Evolutionary conservation across 768 basidiomycete genomes (phyloP), one percentile per base, ranked within the genome.

Genomic region (Ramaria rubella): DNA sequence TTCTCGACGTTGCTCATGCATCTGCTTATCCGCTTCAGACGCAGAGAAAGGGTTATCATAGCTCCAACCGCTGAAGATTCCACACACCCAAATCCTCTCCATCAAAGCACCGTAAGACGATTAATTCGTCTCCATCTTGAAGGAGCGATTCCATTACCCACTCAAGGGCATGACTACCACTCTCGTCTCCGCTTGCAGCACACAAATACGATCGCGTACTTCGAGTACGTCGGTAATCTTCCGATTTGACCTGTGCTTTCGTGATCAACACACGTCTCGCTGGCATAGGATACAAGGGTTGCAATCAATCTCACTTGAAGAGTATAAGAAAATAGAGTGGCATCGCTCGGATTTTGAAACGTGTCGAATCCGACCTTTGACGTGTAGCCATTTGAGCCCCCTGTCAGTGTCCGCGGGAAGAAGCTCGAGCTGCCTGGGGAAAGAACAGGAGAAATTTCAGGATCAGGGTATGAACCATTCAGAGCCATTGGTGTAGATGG

Each of bases 31-130:
- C 84, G 62, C 23, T 57, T 31, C 23, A 40, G 43, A 61, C 31
- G 26, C 4, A 49, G 40, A 6, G 11, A 40, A 30, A 29, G 17
- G 24, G 17, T 26, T 46, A 27, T 4, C 15, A 17, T 40, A 21
- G 11, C 31, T 27, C 23, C 17, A 55, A 40, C 9, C 12, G 23
- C 14, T 14, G 21, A 29, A 26, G 34, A 26, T 1, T 26, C 8
- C 2, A 65, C 81, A 31, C 59, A 91, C 90, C 86, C 26, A 91
- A 72, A 31, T 86, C 88, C 33, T 93, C 94, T 59, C 88, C 81
- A 60, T 95, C 93, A 14, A 95, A 81, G 0, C 95, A 95, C 34
- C 95, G 76, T 57, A 90, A 89, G 8, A 97, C 87, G 56, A 99
- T 84, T 21, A 98, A 73, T 70, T 98, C 95, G 67, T 98, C 95